Base-by-base conservation (phyloP, 805 yeast species). In the Pichia membranifaciens region DNA sequence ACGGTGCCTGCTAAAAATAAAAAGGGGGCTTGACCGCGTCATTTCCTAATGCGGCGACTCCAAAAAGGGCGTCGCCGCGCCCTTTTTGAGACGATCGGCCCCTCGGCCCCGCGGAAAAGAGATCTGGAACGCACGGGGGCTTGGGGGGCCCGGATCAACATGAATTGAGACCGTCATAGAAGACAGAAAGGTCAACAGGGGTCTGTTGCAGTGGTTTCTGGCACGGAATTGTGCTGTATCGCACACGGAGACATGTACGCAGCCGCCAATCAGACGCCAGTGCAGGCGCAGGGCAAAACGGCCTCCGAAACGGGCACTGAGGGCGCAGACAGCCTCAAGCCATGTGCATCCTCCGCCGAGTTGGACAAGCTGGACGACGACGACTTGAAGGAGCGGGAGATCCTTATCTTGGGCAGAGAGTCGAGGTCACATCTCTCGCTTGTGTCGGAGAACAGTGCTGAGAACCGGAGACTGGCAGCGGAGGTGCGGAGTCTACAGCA, bases 321-420 rank as follows among this genome's bases (percentile, higher is more conserved):
- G n/a, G n/a, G n/a, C n/a, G n/a, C n/a, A 25, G 29, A 25, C 15
- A 13, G 20, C n/a, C 22, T 43, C 21, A 25, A 23, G 17, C 42
- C 38, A 16, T 28, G 23, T 28, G 35, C 17, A 12, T 29, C 38
- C 6, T 31, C 48, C 12, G 42, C 20, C 13, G 20, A 40, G 15
- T 36, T 45, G 9, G 17, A 34, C 17, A 4, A 16, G 5, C 23
- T 36, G 6, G 51, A 50, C 38, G 35, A 37, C 2, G 60, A 54
- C 33, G 58, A 48, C 17, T 13, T 44, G 4, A 47, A 44, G 33
- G 61, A 58, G 42, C 48, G 50, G 7, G 51, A 50, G 13, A 57
- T 58, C 18, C 34, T 51, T 12, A 49, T 51, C 20, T 45, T 58
- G 20, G 47, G 34, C 23, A 41, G 56, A 34, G 49, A 53, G 9